Evolutionary conservation across 805 yeast genomes (phyloP), one percentile per base, ranked within the genome.

Genomic region (Candida taoyuanica): DNA sequence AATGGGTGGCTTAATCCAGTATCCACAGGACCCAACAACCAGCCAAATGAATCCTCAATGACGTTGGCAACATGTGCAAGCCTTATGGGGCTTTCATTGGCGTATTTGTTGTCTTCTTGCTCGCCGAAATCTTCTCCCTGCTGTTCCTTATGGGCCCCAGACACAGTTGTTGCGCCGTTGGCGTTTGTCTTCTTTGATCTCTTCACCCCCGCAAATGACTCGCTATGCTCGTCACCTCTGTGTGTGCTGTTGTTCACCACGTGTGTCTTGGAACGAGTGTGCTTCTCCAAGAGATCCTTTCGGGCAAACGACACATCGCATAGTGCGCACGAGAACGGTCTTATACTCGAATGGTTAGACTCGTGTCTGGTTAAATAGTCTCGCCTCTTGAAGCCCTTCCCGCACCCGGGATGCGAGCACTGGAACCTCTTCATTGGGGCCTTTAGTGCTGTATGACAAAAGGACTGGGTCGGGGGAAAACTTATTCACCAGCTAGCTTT

Each of bases 301-400:
- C 67, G 44, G 5, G 65, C 57, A 44, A 60, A 62, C 2, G 48
- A 36, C 5, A 47, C 35, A 4, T 45, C 33, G 37, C 67, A 62
- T 13, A 50, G 44, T 3, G 29, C 30, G 32, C 67, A 62, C 3
- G 40, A 29, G 31, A 46, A 60, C n/a, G n/a, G n/a, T n/a, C n/a
- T n/a, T n/a, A n/a, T n/a, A n/a, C n/a, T n/a, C n/a, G n/a, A n/a
- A n/a, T 62, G 67, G 37, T 59, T 62, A 8, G 50, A 47, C 32
- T 56, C 60, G 38, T 62, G 67, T 26, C 67, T 33, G 15, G 46
- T 39, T 4, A 62, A 43, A 37, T 61, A 62, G 37, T 60, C 71
- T 31, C 69, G 52, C 44, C 65, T 47, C 33, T 63, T 63, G 16
- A 60, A 60, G 7, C 56, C 51, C 38, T 51, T 44, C 33, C 50